These are phyloP conservation scores for Leccinum rimulosum DNA, from an alignment of 768 basidiomycete species.

Conservation along the genomic window DNA sequence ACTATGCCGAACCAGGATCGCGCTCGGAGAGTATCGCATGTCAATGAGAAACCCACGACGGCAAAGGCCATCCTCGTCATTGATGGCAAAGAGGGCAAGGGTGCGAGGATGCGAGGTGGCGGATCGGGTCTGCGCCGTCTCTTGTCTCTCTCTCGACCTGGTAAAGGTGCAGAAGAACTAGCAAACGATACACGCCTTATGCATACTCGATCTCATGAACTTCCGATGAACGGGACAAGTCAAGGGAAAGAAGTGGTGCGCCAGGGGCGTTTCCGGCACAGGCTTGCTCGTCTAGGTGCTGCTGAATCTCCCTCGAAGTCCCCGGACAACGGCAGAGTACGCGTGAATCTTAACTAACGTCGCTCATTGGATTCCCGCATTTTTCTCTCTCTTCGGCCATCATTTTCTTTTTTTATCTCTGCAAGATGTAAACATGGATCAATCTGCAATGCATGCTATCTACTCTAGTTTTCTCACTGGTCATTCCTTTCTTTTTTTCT, in stretches of 20 bases:
- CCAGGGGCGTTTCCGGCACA: constrained; percentile 30
- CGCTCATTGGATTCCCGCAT: constrained; percentile 17
- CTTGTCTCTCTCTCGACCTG: constrained; percentile 31
- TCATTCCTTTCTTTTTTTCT: constrained; percentile 9
- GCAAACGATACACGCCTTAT: constrained; percentile 23
- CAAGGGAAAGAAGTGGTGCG: constrained; percentile 24
- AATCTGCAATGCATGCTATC: constrained; percentile 23
- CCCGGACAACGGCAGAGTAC: constrained; percentile 35
- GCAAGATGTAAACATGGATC: constrained; percentile 26
- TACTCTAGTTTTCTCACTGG: constrained; percentile 5
- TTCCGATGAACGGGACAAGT: constrained; percentile 14
- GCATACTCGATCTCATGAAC: constrained; percentile 28
- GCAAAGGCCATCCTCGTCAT: constrained; percentile 64
- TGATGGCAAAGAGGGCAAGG: constrained; percentile 50
- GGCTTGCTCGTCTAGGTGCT: constrained; percentile 26
- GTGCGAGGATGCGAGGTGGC: constrained; percentile 22
- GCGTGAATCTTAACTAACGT: constrained; percentile 34
- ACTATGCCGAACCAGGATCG: constrained; percentile 32
- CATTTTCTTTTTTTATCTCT: constrained; percentile 14
- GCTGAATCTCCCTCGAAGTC: constrained; percentile 30
- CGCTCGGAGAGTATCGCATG: constrained; percentile 25
- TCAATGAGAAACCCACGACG: constrained; percentile 36
- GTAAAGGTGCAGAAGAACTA: constrained; percentile 31
- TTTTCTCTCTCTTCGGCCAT: background rate
- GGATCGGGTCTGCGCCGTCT: constrained; percentile 33